A percentile compares a stretch with the other conserved stretches of the same genome.
Evolutionary conservation across 163 green algal species (phyloP).

Genomic region (Scenedesmus sp.): DNA sequence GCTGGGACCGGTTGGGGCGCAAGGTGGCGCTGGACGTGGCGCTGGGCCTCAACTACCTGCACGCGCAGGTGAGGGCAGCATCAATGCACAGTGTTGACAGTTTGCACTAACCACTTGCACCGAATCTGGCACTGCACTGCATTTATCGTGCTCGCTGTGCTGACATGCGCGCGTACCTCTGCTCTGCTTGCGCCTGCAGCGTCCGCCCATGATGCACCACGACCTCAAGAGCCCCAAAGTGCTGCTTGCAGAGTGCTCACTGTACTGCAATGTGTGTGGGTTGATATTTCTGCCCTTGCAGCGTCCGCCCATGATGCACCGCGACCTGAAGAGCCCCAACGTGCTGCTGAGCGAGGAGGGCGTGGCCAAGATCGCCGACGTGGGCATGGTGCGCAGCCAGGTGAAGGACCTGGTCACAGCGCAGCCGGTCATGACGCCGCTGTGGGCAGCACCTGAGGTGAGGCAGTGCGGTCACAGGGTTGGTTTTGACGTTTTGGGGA

Average conservation of each 20-base stretch:
- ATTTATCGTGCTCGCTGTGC: neutral
- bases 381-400: slow-evolving; percentile 79
- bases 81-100: too few relatives aligned
- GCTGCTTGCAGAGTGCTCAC: slow-evolving; percentile 54
- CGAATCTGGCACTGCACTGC: neutral
- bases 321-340: slow-evolving; percentile 80
- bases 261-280: neutral
- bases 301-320: slow-evolving; percentile 75
- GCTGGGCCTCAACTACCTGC: slow-evolving; percentile 79
- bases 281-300: slow-evolving; percentile 8
- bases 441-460: slow-evolving; percentile 83
- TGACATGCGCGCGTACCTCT: neutral
- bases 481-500: too few relatives aligned
- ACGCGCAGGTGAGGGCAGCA: slow-evolving; percentile 27
- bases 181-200: slow-evolving; percentile 21
- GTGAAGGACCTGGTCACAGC: slow-evolving; percentile 70
- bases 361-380: slow-evolving; percentile 82
- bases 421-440: slow-evolving; percentile 80
- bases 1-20: slow-evolving; percentile 73
- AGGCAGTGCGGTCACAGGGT: neutral
- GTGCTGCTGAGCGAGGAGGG: slow-evolving; percentile 81
- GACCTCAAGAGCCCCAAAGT: slow-evolving; percentile 81
- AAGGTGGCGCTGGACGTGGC: slow-evolving; percentile 80
- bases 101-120: neutral
- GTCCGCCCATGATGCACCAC: slow-evolving; percentile 74